phyloP scores from a whole-genome alignment of 257 asterid genomes.

The Solanum pennellii region DNA sequence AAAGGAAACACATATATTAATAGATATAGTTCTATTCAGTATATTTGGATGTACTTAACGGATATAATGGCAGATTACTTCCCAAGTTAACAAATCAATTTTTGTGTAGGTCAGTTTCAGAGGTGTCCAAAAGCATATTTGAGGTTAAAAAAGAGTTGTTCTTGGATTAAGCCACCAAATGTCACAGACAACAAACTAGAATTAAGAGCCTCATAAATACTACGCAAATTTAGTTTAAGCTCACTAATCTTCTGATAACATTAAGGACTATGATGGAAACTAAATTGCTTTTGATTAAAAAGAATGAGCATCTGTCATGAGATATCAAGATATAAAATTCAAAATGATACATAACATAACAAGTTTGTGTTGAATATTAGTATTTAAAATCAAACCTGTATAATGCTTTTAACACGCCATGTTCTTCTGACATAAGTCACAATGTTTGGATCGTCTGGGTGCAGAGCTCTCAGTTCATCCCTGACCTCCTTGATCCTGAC shows the following conservation, averaged over 20 bases:
- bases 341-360: neutral
- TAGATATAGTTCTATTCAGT: too few relatives aligned
- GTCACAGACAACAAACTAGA: too few relatives aligned
- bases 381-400: conserved; percentile 45
- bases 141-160: too few relatives aligned
- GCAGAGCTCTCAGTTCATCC: conserved; percentile 42
- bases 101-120: too few relatives aligned
- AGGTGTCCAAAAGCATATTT: too few relatives aligned
- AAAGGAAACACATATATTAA: neutral
- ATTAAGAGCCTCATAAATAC: too few relatives aligned
- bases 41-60: too few relatives aligned
- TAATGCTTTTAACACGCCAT: conserved; percentile 88
- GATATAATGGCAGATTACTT: neutral
- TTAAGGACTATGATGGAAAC: too few relatives aligned
- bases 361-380: neutral
- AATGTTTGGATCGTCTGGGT: conserved; percentile 61
- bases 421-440: conserved; percentile 39
- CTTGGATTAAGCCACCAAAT: too few relatives aligned
- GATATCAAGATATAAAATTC: neutral
- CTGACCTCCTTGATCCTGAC: conserved; percentile 57
- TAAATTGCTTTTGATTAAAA: too few relatives aligned
- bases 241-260: too few relatives aligned
- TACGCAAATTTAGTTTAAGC: too few relatives aligned
- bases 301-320: neutral
- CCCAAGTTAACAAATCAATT: neutral